Evolutionary conservation across 495 filamentous ascomycete genomes (phyloP).

Genomic region (Podospora didyma): DNA sequence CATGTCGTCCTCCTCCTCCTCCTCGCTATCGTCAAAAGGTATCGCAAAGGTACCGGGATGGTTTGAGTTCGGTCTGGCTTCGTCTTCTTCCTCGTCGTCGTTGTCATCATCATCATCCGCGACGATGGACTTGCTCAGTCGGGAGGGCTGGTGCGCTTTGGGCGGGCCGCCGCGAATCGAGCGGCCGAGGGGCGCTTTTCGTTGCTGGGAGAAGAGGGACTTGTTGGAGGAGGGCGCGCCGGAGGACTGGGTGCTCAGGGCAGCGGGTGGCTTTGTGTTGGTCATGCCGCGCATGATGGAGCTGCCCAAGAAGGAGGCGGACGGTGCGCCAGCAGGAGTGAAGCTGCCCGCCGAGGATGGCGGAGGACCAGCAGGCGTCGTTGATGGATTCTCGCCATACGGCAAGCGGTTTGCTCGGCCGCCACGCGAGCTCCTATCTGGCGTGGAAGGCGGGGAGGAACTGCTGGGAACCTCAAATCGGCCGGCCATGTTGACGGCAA

Average conservation of each 20-base stretch:
- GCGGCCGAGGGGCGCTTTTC: conserved; percentile 39
- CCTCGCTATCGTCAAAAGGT: conserved; percentile 28
- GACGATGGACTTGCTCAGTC: conserved; percentile 31
- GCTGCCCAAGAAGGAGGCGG: conserved; percentile 60
- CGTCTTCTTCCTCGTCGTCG: conserved; percentile 29
- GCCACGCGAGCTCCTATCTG: conserved; percentile 24
- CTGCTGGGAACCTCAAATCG: conserved; percentile 26
- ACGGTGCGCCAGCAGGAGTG: conserved; percentile 67
- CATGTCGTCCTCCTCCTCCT: conserved; percentile 31
- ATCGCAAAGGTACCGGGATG: conserved; percentile 33
- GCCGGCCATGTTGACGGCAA: conserved; percentile 24
- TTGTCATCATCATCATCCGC: conserved; percentile 31
- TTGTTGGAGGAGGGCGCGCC: conserved; percentile 50
- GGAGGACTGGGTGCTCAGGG: conserved; percentile 58
- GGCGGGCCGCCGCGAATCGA: conserved; percentile 31
- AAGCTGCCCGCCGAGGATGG: conserved; percentile 57
- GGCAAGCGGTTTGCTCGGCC: conserved; percentile 5
- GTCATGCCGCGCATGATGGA: conserved; percentile 51
- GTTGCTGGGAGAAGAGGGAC: conserved; percentile 27
- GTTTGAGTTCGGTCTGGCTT: conserved; percentile 17
- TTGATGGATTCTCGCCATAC: conserved; percentile 55
- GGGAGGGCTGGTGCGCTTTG: conserved; percentile 33
- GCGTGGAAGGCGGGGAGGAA: conserved; percentile 34
- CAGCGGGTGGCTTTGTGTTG: conserved; percentile 34
- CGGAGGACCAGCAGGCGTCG: conserved; percentile 71